Conservation (phyloP, 2,329 filamentous ascomycete genomes). For the Septoria petroselini region DNA sequence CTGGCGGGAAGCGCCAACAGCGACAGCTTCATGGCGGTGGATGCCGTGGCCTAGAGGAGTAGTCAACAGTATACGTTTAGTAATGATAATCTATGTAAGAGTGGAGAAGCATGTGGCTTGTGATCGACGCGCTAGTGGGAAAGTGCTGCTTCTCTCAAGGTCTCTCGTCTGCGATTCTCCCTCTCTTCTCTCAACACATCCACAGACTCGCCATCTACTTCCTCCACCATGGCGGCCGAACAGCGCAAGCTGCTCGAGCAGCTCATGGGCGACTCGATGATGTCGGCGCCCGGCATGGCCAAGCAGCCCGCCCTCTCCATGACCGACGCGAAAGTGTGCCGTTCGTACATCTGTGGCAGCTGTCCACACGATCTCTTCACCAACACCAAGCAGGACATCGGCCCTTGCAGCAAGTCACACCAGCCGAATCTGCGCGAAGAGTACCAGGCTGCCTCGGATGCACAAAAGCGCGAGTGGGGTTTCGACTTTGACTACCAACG, state of each 20-base stretch:
- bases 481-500: conserved; percentile 97
- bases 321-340: conserved; percentile 89
- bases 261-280: conserved; percentile 66
- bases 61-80: no score
- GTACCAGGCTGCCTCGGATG: conserved; percentile 70
- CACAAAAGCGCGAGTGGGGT: conserved; percentile 72
- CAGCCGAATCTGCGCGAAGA: conserved; percentile 84
- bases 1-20: conserved; percentile 31
- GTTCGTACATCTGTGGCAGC: conserved; percentile 86
- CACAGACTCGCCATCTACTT: conserved; percentile 1
- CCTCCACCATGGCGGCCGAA: conserved; percentile 82
- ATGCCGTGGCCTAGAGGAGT: no score
- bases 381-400: conserved; percentile 97
- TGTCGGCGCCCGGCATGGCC: conserved; percentile 64
- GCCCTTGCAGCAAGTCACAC: conserved; percentile 83
- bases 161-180: background rate
- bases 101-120: no score
- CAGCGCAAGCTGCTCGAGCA: conserved; percentile 98
- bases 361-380: conserved; percentile 99
- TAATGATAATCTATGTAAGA: no score
- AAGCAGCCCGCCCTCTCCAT: conserved; percentile 80
- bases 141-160: background rate
- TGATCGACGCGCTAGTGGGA: background rate
- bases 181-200: conserved; percentile 4
- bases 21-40: conserved; percentile 4